Evolutionary conservation across 2,329 filamentous ascomycete species (phyloP), one percentile per base, ranked within the genome.

Genomic region (Myriosclerotinia scirpicola): DNA sequence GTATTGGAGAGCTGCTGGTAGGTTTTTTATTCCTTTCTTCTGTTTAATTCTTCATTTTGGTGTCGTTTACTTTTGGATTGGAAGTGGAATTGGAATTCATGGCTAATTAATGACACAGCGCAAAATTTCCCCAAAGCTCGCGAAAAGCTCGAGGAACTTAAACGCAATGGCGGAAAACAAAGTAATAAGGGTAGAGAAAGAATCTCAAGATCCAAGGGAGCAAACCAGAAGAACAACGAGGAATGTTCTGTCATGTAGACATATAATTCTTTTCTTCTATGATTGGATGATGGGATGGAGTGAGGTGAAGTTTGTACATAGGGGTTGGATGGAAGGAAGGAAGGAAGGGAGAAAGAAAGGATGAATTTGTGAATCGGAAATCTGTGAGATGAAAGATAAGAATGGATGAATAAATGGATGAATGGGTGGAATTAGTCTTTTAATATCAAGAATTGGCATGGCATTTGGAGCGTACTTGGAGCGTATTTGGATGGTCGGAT

Each of bases 1-100:
- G 95, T 99, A 99, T 80, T 97, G 93, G 85, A 85, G 94, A 77
- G 93, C 95, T 79, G 95, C 95, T 76, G 91, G 94, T 97, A 83
- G 87, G 92, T 88, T 68, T 67, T 62, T 44, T 14, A 5, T 44
- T 55, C 42, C n/a, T 36, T 15, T 6, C 8, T 7, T 12, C 15
- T 20, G 26, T n/a, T 30, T 9, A 2, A 12, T 14, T 17, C 17
- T 38, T 4, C 30, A 34, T 34, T 34, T 34, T 34, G 30, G 30
- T 34, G 1, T 34, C 30, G 4, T 34, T 34, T 34, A 34, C 30
- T 34, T 34, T 34, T 34, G 30, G 30, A 34, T 34, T 34, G 30
- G 6, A 34, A 34, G 30, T 34, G 30, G 30, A n/a, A n/a, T 40
- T 2, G 34, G 40, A 22, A 30, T 59, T 34, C 4, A 38, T 30